These are phyloP conservation scores for Xylaria acuta DNA, from an alignment of 495 filamentous ascomycete species.

Conservation along the genomic window DNA sequence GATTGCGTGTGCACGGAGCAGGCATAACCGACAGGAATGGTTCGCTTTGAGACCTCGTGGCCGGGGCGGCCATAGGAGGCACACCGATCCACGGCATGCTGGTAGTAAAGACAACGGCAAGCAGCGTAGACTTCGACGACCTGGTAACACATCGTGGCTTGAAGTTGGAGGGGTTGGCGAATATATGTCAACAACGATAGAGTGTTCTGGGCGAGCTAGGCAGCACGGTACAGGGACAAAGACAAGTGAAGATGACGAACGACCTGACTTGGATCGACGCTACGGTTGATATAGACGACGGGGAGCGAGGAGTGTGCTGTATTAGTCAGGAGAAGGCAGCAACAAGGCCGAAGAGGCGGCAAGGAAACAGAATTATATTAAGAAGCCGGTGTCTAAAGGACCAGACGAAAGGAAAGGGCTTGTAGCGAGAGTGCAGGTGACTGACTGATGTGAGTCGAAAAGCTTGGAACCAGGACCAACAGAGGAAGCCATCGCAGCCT, in stretches of 20 bases:
- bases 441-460: conserved; percentile 46
- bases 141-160: conserved; percentile 70
- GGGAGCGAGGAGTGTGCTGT: conserved; percentile 3
- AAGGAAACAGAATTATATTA: conserved; percentile 37
- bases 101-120: conserved; percentile 82
- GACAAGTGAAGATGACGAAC: background rate
- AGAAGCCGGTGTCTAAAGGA: conserved; percentile 34
- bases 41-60: conserved; percentile 73
- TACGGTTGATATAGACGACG: conserved; percentile 27
- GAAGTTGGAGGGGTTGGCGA: conserved; percentile 18
- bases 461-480: conserved; percentile 34
- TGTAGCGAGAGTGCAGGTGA: conserved; percentile 38
- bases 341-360: conserved; percentile 18
- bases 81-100: conserved; percentile 79
- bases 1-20: conserved; percentile 67
- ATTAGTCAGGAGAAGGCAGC: conserved; percentile 28
- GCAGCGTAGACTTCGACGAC: conserved; percentile 78
- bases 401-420: conserved; percentile 38
- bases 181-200: conserved; percentile 32
- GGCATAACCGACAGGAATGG: conserved; percentile 79
- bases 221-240: conserved; percentile 14
- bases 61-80: conserved; percentile 71
- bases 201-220: conserved; percentile 29
- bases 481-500: conserved; percentile 46
- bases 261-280: conserved; percentile 24